Base-by-base conservation (phyloP, 352 stramenopile genomes). In the Discostella stelligera region DNA sequence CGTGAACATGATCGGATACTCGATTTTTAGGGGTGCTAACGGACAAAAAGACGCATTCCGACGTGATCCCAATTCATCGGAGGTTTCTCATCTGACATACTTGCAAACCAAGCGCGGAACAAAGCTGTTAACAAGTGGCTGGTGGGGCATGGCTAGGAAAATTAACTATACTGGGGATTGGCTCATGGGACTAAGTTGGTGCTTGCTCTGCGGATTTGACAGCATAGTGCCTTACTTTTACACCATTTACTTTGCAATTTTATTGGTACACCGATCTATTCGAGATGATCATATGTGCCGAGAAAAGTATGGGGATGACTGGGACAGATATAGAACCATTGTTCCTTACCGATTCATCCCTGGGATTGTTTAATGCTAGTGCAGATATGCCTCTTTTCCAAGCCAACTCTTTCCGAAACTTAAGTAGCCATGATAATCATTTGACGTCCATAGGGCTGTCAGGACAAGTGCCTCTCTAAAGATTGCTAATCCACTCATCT, bases 91-190 rank as follows among this genome's bases (percentile, higher is more conserved):
- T 71, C 79, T 96, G 23, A 77, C 81, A 30, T 96, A 83, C 61
- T 74, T 97, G 39, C 68, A 91, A 71, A 97, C 94, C 7, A 90
- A 94, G 73, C 68, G 92, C 44, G 94, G 94, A 18, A 92, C 84
- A 9, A 84, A 86, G 32, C 79, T 97, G 3, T 77, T 98, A 9
- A 95, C 91, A 13, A 92, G 80, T 55, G 94, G 95, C 27, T 98
- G 92, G 92, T 98, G 95, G 95, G 95, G 95, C 39, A 80, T 90
- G 67, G 93, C 94, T 23, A 83, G 94, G 20, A 96, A 98, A 68
- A 94, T 95, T 72, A 95, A 95, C 61, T 95, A 95, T 50, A 95
- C 87, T 3, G 93, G 94, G 25, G 95, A 98, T 79, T 97, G 92
- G 87, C 77, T 96, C 50, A 96, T 97, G 91, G 93, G 90, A 44